Evolutionary conservation across 352 stramenopile species (phyloP), one percentile per base, ranked within the genome.

Genomic region (Stephanocyclus meneghinianus): DNA sequence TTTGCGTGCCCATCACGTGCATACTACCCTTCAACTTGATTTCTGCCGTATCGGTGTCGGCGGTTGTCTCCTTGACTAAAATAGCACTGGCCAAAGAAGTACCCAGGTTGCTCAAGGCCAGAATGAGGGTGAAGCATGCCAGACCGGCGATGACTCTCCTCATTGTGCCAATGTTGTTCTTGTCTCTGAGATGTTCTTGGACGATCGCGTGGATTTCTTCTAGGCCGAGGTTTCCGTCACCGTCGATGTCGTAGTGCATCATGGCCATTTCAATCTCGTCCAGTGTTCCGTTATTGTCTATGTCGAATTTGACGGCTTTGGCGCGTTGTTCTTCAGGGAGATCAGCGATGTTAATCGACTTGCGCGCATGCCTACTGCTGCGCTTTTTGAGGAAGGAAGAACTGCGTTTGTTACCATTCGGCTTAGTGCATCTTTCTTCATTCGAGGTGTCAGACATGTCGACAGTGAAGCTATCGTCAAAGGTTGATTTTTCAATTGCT

Each of bases 71-170:
- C 47, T 71, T 71, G 10, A 55, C 13, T 21, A 71, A 32, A 13
- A 71, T 30, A 37, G 62, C 62, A 16, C 45, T 61, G 6, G 62
- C 62, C 8, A 71, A 48, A 8, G 42, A 60, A 9, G 62, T 71
- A 29, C 62, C 62, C 10, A 71, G 16, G 45, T 71, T 71, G n/a
- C 45, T 61, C n/a, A 71, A 37, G 7, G 62, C 18, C 2, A 71
- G 62, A 48, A 71, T 60, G 26, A 59, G 18, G 7, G 59, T 48
- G 21, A 71, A 71, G 29, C 9, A 61, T 15, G 50, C 16, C 42
- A 71, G 44, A 1, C 26, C 62, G n/a, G 26, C 47, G 21, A 71
- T 71, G 6, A 60, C 30, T 16, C 45, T 59, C 21, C 45, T n/a
- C 50, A 71, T 21, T 29, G 21, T 13, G 32, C 26, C 4, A 11